Conservation (phyloP, 768 basidiomycete species). For the Amanita fuliginea region DNA sequence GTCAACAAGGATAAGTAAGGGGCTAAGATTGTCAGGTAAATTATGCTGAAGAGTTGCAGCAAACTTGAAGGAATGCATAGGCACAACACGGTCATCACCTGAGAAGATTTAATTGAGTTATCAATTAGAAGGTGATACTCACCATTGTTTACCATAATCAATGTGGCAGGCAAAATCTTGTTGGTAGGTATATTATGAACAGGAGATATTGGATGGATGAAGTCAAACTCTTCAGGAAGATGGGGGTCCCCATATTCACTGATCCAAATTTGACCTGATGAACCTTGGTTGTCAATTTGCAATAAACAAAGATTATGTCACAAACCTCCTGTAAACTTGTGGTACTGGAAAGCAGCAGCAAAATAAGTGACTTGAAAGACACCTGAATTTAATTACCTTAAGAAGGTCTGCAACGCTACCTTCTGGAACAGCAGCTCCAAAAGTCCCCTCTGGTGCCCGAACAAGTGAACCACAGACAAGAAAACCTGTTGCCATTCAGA, state of each 20-base stretch:
- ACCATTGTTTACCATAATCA: slow-evolving; percentile 76
- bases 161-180: slow-evolving; percentile 50
- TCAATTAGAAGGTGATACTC: slow-evolving; percentile 18
- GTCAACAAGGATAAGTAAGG: slow-evolving; percentile 69
- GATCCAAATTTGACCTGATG: slow-evolving; percentile 58
- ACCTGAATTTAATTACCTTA: slow-evolving; percentile 33
- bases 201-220: slow-evolving; percentile 71
- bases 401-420: slow-evolving; percentile 75
- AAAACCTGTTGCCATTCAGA: slow-evolving; percentile 34
- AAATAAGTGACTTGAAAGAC: not conserved
- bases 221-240: slow-evolving; percentile 70
- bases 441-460: slow-evolving; percentile 60
- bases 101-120: slow-evolving; percentile 2
- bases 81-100: slow-evolving; percentile 82
- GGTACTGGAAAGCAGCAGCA: slow-evolving; percentile 33
- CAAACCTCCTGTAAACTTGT: slow-evolving; percentile 63
- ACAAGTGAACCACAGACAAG: slow-evolving; percentile 70
- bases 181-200: slow-evolving; percentile 62
- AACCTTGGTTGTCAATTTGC: not conserved
- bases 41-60: slow-evolving; percentile 63
- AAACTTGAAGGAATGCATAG: slow-evolving; percentile 75
- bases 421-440: slow-evolving; percentile 68
- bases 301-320: not conserved
- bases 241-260: slow-evolving; percentile 73
- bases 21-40: slow-evolving; percentile 54